Conservation (phyloP, 164 flowering plant genomes). For the Magnolia officinalis region DNA sequence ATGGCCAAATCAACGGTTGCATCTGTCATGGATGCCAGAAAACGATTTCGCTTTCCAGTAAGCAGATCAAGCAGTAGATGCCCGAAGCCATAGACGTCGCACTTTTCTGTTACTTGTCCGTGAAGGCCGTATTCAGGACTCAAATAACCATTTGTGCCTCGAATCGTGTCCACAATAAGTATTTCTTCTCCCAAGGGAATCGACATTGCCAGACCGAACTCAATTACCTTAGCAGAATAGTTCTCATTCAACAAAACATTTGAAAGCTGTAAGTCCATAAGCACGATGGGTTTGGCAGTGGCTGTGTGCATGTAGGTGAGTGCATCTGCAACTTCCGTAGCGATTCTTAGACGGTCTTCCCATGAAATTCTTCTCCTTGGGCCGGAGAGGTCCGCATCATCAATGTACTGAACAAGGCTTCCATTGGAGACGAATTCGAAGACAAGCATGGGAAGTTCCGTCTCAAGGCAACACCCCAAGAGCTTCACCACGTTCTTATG, state of each 20-base stretch:
- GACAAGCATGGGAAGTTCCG: neutral
- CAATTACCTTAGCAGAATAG: constrained; percentile 38
- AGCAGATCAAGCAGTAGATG: constrained; percentile 58
- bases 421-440: neutral
- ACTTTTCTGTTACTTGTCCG: constrained; percentile 55
- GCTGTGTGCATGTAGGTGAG: constrained; percentile 45
- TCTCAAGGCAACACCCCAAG: constrained; percentile 3
- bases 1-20: neutral
- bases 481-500: constrained; percentile 2
- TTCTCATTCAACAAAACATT: constrained; percentile 49
- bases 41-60: too few relatives aligned
- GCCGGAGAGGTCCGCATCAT: neutral
- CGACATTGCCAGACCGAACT: constrained; percentile 9
- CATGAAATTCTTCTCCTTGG: constrained; percentile 25
- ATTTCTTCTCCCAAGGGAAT: neutral
- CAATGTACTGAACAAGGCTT: neutral
- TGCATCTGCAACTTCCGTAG: constrained; percentile 41
- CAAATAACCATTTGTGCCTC: too few relatives aligned
- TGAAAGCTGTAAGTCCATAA: constrained; percentile 34
- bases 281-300: constrained; percentile 43
- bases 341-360: constrained; percentile 42
- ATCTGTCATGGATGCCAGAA: constrained; percentile 8
- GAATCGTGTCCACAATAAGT: too few relatives aligned
- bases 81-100: constrained; percentile 64
- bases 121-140: constrained; percentile 35